Percentiles rank a stretch among this genome's conserved stretches.
Evolutionary conservation across 2,329 filamentous ascomycete genomes (phyloP).

Genomic region (Fusarium newnesense): DNA sequence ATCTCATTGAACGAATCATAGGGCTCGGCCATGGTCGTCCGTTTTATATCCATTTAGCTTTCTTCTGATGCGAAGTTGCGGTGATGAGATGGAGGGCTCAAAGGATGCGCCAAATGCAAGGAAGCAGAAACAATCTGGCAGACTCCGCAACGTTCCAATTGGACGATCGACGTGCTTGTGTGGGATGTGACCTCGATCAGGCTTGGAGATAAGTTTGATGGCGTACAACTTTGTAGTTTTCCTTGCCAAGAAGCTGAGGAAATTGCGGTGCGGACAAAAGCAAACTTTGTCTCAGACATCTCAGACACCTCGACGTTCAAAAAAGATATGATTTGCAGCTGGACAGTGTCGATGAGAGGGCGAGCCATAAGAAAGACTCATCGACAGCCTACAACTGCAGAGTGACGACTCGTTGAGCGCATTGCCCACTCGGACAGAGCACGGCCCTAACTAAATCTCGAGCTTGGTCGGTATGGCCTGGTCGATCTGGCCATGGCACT

Average conservation of each 20-base stretch:
- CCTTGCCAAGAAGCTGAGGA: not conserved
- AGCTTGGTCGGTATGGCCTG: not conserved
- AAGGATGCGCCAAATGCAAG: constrained; percentile 4
- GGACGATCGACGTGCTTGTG: not conserved
- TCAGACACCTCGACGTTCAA: not conserved
- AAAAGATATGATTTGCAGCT: not conserved
- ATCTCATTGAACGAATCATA: not conserved
- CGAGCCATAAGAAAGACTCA: not conserved
- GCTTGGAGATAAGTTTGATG: not conserved
- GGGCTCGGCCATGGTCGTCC: not conserved
- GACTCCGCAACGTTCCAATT: constrained; percentile 13
- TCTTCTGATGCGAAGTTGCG: not conserved
- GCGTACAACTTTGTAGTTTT: not conserved
- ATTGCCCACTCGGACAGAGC: not conserved
- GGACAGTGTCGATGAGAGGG: not conserved
- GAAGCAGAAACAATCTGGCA: constrained; percentile 8
- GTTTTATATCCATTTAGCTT: not conserved
- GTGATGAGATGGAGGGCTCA: not conserved
- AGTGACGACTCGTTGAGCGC: constrained; percentile 3
- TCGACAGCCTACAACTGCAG: not conserved
- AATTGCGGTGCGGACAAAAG: not conserved
- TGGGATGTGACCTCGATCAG: not conserved
- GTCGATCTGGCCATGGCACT: not conserved
- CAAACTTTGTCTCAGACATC: not conserved
- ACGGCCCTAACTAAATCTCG: not conserved